phyloP scores from a whole-genome alignment of 73 alveolate species.

The Tetrahymena malaccensis region DNA sequence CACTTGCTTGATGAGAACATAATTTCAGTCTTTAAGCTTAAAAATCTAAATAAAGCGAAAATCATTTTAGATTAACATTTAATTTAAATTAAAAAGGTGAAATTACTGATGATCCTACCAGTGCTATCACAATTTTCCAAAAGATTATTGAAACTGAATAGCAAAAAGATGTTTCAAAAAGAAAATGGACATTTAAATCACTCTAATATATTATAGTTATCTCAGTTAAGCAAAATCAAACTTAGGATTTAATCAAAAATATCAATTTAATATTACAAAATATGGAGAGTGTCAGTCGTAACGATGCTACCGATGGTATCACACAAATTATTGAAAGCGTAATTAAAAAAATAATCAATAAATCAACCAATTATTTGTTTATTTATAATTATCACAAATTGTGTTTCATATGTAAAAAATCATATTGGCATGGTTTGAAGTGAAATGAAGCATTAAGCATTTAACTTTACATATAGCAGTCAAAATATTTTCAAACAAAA shows the following conservation, averaged over 20 bases:
- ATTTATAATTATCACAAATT: not conserved
- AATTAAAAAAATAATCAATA: not conserved
- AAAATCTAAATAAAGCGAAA: too few species aligned
- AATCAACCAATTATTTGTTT: not conserved
- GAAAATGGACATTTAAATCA: slow-evolving; percentile 55
- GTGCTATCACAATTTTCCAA: slow-evolving; percentile 6
- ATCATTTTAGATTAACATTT: not conserved
- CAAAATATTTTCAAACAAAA: not conserved
- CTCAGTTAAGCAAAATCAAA: slow-evolving; percentile 23
- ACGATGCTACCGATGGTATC: slow-evolving; percentile 67
- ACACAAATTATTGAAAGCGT: slow-evolving; percentile 55
- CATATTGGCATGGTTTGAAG: not conserved
- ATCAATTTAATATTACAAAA: slow-evolving; percentile 28
- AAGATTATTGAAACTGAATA: slow-evolving; percentile 20
- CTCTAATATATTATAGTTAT: slow-evolving; percentile 57
- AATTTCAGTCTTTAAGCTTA: not conserved
- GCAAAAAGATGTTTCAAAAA: not conserved
- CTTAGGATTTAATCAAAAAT: slow-evolving; percentile 28
- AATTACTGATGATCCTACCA: not conserved
- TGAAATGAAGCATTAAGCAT: not conserved
- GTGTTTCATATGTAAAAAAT: not conserved
- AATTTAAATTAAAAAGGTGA: not conserved
- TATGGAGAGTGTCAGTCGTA: slow-evolving; percentile 63
- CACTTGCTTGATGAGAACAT: not conserved
- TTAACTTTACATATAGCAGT: not conserved